Evolutionary conservation across 306 rosid genomes (phyloP).

Genomic region (Prunus persica): Prunus_persica_NCBIv2 NC_034010.1:21039001-21039500

Average conservation of each 20-base stretch:
- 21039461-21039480: conserved; percentile 35
- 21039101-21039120: conserved; percentile 39
- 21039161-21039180: neutral
- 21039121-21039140: conserved; percentile 39
- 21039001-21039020: conserved; percentile 1
- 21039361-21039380: neutral
- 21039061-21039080: conserved; percentile 36
- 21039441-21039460: conserved; percentile 30
- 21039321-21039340: conserved; percentile 23
- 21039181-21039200: conserved; percentile 27
- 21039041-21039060: conserved; percentile 17
- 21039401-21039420: conserved; percentile 36
- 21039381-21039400: conserved; percentile 11
- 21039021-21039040: conserved; percentile 11
- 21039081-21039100: conserved; percentile 16
- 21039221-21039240: conserved; percentile 7
- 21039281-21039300: neutral
- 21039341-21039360: neutral
- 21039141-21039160: neutral
- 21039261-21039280: conserved; percentile 1
- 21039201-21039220: conserved; percentile 3
- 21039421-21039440: conserved; percentile 43
- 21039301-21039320: conserved; percentile 11
- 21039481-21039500: conserved; percentile 21
- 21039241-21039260: conserved; percentile 4